A percentile compares a stretch with the other conserved stretches of the same genome.
These are phyloP conservation scores for Eucommia ulmoides DNA, from an alignment of 257 asterid genomes.

Conservation along the genomic window DNA sequence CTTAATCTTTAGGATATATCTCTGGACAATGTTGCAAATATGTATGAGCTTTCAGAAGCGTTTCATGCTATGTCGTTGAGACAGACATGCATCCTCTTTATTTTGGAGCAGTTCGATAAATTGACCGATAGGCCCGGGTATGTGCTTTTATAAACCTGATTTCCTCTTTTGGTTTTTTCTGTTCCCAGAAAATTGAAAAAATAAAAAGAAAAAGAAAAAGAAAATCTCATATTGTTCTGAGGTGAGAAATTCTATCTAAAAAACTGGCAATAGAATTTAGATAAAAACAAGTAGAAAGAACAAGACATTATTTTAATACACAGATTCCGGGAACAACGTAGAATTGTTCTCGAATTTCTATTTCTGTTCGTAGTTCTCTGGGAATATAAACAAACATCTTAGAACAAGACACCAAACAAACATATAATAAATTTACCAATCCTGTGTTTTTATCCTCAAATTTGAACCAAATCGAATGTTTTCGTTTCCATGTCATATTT, in stretches of 20 bases:
- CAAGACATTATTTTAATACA: not conserved
- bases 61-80: not conserved
- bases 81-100: not conserved
- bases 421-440: not conserved
- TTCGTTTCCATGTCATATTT: not conserved
- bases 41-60: conserved; percentile 1
- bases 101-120: not conserved
- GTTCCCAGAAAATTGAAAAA: not conserved
- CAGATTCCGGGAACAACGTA: not conserved
- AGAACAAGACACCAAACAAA: no score
- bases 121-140: not conserved
- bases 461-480: not conserved
- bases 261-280: not conserved
- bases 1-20: not conserved
- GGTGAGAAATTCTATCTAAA: not conserved
- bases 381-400: no score
- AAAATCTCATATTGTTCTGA: not conserved
- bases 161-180: not conserved
- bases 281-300: no score
- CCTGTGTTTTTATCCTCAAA: not conserved
- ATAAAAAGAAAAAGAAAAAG: not conserved
- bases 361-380: no score
- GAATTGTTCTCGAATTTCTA: not conserved
- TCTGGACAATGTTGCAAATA: not conserved
- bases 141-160: not conserved